Evolutionary conservation across 1,284 basidiomycete genomes (phyloP), one percentile per base, ranked within the genome.

Genomic region (Schizophyllum commune): DNA sequence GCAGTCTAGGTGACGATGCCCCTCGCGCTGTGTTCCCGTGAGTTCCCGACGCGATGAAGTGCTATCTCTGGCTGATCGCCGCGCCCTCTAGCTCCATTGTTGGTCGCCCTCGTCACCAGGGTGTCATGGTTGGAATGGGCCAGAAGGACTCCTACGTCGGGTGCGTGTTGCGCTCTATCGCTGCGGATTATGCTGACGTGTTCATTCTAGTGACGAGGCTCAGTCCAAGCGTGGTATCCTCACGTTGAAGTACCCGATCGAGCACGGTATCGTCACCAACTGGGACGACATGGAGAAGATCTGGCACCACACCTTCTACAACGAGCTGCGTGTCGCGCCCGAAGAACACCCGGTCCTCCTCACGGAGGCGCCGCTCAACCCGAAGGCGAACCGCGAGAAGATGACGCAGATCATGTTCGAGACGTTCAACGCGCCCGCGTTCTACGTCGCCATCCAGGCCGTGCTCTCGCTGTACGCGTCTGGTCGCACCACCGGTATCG

Each of bases 361-460:
- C 68, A 96, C 94, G 65, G 94, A 96, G 79, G 94, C 93, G n/a
- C 93, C 79, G 11, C 85, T 94, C 67, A 96, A 95, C 83, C 93
- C 94, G 69, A 96, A 95, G 83, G 89, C 89, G 64, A 95, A 96
- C 82, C 83, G 93, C 73, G 93, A 96, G 81, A 95, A 95, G 84
- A 95, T 95, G 92, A 94, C 92, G 65, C 92, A 95, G 79, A 94
- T 95, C 83, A 95, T 95, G 91, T 96, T 96, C 76, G 93, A 96
- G 83, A 96, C 93, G 56, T 96, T 96, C 86, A 96, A 95, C 78
- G 86, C 85, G 4, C 93, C 93, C 61, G 93, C 93, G 17, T 94
- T 96, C 83, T 95, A 95, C 81, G 92, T 95, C 68, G 84, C 91
- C 62, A 94, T 95, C 76, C 94, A 96, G 80, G 93, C 93, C 74